These are phyloP conservation scores for Agrocybe praecox DNA, from an alignment of 768 basidiomycete genomes.

Conservation along the genomic window DNA sequence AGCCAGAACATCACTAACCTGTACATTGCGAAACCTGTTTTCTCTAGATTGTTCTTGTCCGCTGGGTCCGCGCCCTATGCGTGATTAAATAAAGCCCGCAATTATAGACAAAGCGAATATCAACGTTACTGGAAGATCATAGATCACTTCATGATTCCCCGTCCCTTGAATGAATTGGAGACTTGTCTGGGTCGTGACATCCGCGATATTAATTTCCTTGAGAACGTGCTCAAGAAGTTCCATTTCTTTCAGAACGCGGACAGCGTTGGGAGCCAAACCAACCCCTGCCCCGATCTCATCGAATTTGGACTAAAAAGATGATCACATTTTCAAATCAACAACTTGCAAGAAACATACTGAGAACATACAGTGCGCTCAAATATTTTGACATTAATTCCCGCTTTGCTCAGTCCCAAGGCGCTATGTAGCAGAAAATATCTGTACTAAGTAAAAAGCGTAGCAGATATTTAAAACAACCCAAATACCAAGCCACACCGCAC, in stretches of 20 bases:
- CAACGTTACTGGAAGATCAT: constrained; percentile 35
- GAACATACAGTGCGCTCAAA: constrained; percentile 51
- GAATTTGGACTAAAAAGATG: constrained; percentile 41
- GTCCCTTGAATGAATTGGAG: constrained; percentile 44
- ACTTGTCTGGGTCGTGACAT: constrained; percentile 23
- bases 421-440: constrained; percentile 12
- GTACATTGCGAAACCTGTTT: constrained; percentile 47
- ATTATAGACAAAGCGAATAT: too few relatives aligned
- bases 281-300: constrained; percentile 56
- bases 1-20: constrained; percentile 26
- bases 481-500: constrained; percentile 45
- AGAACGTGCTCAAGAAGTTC: constrained; percentile 46
- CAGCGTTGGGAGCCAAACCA: constrained; percentile 49
- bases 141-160: constrained; percentile 42
- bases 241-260: constrained; percentile 42
- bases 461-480: not conserved
- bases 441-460: not conserved
- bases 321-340: not conserved
- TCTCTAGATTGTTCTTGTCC: constrained; percentile 18
- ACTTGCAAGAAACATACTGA: not conserved
- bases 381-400: constrained; percentile 46
- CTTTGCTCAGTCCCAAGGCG: constrained; percentile 40
- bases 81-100: not conserved
- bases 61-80: not conserved
- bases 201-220: constrained; percentile 29